phyloP scores from a whole-genome alignment of 2,329 filamentous ascomycete species.

The Arthrinium phaeospermum region DNA sequence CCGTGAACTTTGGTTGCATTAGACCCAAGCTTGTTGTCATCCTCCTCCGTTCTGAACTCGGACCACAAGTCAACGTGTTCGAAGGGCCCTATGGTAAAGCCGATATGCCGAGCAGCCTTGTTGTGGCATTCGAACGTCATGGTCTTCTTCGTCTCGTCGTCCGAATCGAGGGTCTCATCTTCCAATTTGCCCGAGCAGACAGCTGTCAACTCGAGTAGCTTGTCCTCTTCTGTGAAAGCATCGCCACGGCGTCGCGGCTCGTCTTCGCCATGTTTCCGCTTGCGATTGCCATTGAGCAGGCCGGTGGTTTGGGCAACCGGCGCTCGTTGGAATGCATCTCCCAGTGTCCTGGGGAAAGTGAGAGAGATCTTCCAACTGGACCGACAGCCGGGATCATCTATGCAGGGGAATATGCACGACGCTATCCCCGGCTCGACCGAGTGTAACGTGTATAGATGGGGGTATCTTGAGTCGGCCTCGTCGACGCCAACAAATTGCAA shows the following conservation, averaged over 20 bases:
- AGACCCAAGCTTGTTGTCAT: slow-evolving; percentile 87
- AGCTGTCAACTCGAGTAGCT: slow-evolving; percentile 84
- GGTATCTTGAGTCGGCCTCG: slow-evolving; percentile 79
- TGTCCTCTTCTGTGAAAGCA: slow-evolving; percentile 74
- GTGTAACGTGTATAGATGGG: slow-evolving; percentile 89
- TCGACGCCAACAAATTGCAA: slow-evolving; percentile 90
- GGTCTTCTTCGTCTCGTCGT: slow-evolving; percentile 82
- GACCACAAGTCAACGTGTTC: slow-evolving; percentile 87
- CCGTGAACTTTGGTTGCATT: slow-evolving; percentile 89
- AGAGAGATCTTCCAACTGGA: slow-evolving; percentile 90
- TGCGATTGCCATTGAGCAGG: slow-evolving; percentile 38
- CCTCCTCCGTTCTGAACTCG: slow-evolving; percentile 86
- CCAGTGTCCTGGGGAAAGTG: slow-evolving; percentile 83
- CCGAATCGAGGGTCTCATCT: slow-evolving; percentile 79
- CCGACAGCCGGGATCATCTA: slow-evolving; percentile 82
- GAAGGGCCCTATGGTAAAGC: slow-evolving; percentile 93
- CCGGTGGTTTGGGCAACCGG: slow-evolving; percentile 48
- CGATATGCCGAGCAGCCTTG: slow-evolving; percentile 85
- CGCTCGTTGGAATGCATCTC: slow-evolving; percentile 68
- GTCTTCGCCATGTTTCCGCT: slow-evolving; percentile 48
- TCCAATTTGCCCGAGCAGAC: slow-evolving; percentile 89
- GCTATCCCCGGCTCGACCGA: slow-evolving; percentile 78
- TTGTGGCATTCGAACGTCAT: slow-evolving; percentile 83
- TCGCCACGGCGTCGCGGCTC: slow-evolving; percentile 44
- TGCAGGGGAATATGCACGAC: slow-evolving; percentile 89